These are phyloP conservation scores for Phytophthora brassicae DNA, from an alignment of 352 stramenopile genomes.

Conservation along the genomic window DNA sequence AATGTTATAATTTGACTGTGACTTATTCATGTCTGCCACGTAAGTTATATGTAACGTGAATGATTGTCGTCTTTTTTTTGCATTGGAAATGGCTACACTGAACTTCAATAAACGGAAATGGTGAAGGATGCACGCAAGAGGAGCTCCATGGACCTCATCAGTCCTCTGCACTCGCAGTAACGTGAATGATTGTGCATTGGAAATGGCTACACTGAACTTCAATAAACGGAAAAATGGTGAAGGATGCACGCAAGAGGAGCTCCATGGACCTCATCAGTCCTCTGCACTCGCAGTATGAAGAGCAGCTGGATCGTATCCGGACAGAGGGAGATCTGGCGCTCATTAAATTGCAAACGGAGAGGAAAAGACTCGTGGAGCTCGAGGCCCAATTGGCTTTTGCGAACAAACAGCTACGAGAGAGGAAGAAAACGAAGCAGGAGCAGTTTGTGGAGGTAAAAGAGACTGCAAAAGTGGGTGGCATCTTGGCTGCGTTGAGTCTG, in stretches of 20 bases:
- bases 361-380: constrained; percentile 78
- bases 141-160: constrained; percentile 8
- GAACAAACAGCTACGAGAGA: constrained; percentile 82
- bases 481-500: constrained; percentile 2
- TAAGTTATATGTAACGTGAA: too few species aligned
- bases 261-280: constrained; percentile 8
- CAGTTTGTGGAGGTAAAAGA: not conserved
- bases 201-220: constrained; percentile 1
- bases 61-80: too few species aligned
- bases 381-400: constrained; percentile 88
- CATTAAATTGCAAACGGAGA: constrained; percentile 84
- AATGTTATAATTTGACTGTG: not conserved
- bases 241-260: constrained; percentile 6
- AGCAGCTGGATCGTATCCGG: constrained; percentile 89
- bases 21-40: not conserved
- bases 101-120: constrained; percentile 4
- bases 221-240: constrained; percentile 3
- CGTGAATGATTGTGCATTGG: not conserved
- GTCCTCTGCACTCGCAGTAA: constrained; percentile 19
- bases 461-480: not conserved
- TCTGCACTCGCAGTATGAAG: constrained; percentile 43
- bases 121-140: constrained; percentile 6
- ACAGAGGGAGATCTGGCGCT: constrained; percentile 66
- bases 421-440: constrained; percentile 62
- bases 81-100: not conserved